Evolutionary conservation across 192 early-diverging fungal species (phyloP), one percentile per base, ranked within the genome.

Genomic region (Nowakowskiella sp.): DNA sequence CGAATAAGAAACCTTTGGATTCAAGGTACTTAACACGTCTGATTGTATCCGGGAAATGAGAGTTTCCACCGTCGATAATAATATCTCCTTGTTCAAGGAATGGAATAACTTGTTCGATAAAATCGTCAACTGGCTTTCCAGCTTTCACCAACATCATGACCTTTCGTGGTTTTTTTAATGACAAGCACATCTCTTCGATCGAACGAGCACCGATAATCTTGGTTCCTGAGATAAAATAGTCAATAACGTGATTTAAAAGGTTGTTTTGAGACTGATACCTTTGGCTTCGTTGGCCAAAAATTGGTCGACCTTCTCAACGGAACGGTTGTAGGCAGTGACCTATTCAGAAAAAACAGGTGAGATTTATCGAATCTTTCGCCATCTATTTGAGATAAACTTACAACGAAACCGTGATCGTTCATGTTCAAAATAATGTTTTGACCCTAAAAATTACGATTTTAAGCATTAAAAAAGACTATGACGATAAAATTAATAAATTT

Each of bases 401-500:
- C 74, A 16, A 68, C 83, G 74, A 80, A 98, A 23, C 91, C 94
- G 62, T 98, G 83, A 71, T 98, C 94, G 68, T 93, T 86, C 86
- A 98, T 90, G 82, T 98, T 98, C 46, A 98, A 73, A 63, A 98
- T 91, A 68, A 98, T 65, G 84, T 98, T 98, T 70, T 98, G 94
- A 60, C 94, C 94, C 91, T 94, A 67, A 34, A n/a, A 23, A 27
- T 28, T 33, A 31, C 9, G 26, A 34, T 51, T 16, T 49, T 47
- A 49, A 25, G 32, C 26, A 25, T 23, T 22, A 9, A 16, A 16
- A 69, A 46, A 13, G 6, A 22, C 26, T 43, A n/a, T 1, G 32
- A 53, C 1, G 26, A 8, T 44, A 31, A 31, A 44, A 2, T 27
- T 25, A 25, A 25, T 0, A 3, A n/a, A 72, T 77, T 31, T 81